Evolutionary conservation across 257 asterid genomes (phyloP), one percentile per base, ranked within the genome.

Genomic region (Ilex asprella): DNA sequence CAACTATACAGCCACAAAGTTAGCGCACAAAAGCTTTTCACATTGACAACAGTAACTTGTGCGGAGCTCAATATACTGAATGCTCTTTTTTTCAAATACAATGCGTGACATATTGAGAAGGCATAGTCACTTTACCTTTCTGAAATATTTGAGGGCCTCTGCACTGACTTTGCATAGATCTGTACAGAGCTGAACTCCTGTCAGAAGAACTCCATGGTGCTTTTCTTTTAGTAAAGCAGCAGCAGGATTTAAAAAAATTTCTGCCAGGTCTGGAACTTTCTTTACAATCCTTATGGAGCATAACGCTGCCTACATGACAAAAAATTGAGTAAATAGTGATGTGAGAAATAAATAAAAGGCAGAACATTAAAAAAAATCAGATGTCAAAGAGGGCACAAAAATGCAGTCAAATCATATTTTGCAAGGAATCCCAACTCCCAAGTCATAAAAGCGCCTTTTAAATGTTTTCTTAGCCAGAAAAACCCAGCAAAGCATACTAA

Each of bases 181-280:
- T 52, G 81, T 73, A 76, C 96, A 74, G 61, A 93, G 97, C 78
- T 86, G 99, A 64, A 93, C 79, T 69, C 99, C 96, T 39, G 97
- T 93, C 74, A 89, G 60, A 63, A 93, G 78, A 59, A 89, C 99
- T 54, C 97, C 99, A 68, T 93, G 99, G 74, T 93, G 99, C 79
- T 93, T 93, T 75, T 93, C 99, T 78, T 86, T 93, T 69, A 93
- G 75, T 70, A 93, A 77, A 50, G 90, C 72, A 65, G 92, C 94
- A 29, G 97, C 87, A 49, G 96, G 61, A 63, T 82, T 84, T 65
- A 87, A 81, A 68, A 89, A 93, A 78, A 82, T 89, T 70, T 93
- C 99, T 64, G 89, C 97, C 74, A 89, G 82, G 80, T 93, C 99
- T 0, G 99, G 99, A 57, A 87, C 99, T 88, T 93, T 93, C 85